Conservation (phyloP, 1,139 yeast genomes). For the Hemisphaericaspora lyxosophila region DNA sequence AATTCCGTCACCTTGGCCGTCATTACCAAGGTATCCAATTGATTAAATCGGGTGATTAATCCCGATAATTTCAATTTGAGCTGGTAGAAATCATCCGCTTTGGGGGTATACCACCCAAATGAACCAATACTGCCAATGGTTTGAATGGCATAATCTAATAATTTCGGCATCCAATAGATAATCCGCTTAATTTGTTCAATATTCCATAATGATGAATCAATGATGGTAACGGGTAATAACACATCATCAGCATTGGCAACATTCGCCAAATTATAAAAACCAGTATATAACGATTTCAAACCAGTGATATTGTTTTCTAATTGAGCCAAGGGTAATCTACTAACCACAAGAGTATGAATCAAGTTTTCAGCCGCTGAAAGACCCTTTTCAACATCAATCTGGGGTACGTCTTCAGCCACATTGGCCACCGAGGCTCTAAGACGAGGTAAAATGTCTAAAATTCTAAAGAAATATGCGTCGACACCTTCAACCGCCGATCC, state of each 20-base stretch:
- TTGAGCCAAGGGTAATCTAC: slow-evolving; percentile 46
- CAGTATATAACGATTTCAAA: slow-evolving; percentile 13
- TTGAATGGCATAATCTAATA: slow-evolving; percentile 49
- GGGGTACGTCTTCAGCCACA: slow-evolving; percentile 74
- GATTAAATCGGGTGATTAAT: slow-evolving; percentile 13
- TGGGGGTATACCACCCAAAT: slow-evolving; percentile 13
- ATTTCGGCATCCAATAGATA: slow-evolving; percentile 45
- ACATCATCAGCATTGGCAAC: slow-evolving; percentile 13
- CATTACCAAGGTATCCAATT: slow-evolving; percentile 12
- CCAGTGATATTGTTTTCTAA: slow-evolving; percentile 23
- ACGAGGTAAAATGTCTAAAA: slow-evolving; percentile 79
- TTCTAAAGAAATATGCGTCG: slow-evolving; percentile 65
- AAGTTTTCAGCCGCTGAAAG: slow-evolving; percentile 79
- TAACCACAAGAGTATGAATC: slow-evolving; percentile 51
- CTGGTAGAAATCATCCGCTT: slow-evolving; percentile 19
- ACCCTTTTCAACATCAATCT: slow-evolving; percentile 71
- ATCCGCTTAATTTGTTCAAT: slow-evolving; percentile 18
- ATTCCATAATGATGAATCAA: slow-evolving; percentile 20
- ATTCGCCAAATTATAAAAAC: slow-evolving; percentile 20
- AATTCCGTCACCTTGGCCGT: slow-evolving; percentile 17
- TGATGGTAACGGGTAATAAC: slow-evolving; percentile 17
- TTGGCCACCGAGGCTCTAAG: slow-evolving; percentile 63
- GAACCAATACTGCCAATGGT: slow-evolving; percentile 21
- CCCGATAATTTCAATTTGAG: slow-evolving; percentile 21
- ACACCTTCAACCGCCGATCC: slow-evolving; percentile 37